phyloP scores from a whole-genome alignment of 495 filamentous ascomycete genomes.

The Daldinia loculata region DNA sequence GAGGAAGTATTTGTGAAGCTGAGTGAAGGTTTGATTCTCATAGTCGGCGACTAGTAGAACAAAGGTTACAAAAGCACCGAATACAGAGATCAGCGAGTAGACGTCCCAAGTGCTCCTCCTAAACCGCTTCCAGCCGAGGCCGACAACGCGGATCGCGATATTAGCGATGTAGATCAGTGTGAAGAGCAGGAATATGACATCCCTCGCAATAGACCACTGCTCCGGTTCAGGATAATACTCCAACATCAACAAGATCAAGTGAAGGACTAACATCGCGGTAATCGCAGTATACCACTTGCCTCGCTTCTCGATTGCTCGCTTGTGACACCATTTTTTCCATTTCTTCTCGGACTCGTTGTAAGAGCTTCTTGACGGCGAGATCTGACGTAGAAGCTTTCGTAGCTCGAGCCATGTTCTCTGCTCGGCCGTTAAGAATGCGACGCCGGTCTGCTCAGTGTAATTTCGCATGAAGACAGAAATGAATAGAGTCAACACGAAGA shows the following conservation, averaged over 20 bases:
- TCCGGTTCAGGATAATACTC: slow-evolving; percentile 81
- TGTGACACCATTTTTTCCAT: slow-evolving; percentile 94
- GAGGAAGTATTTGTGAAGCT: slow-evolving; percentile 91
- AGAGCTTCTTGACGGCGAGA: slow-evolving; percentile 90
- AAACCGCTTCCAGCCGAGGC: slow-evolving; percentile 93
- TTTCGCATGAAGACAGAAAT: slow-evolving; percentile 99
- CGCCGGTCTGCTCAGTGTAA: slow-evolving; percentile 98
- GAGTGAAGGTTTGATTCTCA: slow-evolving; percentile 67
- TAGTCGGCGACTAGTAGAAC: slow-evolving; percentile 69
- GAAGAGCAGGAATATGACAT: slow-evolving; percentile 81
- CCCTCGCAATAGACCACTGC: slow-evolving; percentile 73
- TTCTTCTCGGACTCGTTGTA: slow-evolving; percentile 74
- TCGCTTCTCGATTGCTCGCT: slow-evolving; percentile 90
- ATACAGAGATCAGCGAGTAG: slow-evolving; percentile 84
- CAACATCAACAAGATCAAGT: slow-evolving; percentile 81
- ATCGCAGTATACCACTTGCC: slow-evolving; percentile 89
- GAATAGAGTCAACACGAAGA: slow-evolving; percentile 97
- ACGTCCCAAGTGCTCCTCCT: slow-evolving; percentile 95
- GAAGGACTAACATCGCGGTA: slow-evolving; percentile 79
- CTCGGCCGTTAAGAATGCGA: slow-evolving; percentile 94
- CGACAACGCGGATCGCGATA: slow-evolving; percentile 82
- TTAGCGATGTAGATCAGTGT: slow-evolving; percentile 87
- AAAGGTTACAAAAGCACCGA: slow-evolving; percentile 81
- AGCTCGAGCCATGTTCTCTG: slow-evolving; percentile 97
- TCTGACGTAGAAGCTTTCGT: slow-evolving; percentile 89